phyloP scores from a whole-genome alignment of 495 filamentous ascomycete genomes.

The Hyphodiscus hymeniophilus region DNA sequence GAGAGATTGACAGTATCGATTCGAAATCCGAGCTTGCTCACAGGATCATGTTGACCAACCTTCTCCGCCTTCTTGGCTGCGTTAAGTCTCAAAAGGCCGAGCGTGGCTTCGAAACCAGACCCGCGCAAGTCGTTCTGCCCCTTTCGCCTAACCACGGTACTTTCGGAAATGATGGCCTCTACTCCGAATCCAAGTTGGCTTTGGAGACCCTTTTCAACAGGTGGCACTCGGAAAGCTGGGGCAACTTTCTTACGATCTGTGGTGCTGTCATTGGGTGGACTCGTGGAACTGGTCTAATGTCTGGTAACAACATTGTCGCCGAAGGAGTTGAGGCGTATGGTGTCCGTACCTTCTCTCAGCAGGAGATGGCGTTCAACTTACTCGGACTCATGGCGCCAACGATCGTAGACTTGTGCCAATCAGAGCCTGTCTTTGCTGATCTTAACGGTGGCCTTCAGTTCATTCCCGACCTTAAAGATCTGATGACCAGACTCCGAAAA shows the following conservation, averaged over 20 bases:
- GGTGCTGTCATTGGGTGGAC: slow-evolving; percentile 99
- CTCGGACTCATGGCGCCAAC: slow-evolving; percentile 92
- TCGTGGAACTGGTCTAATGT: slow-evolving; percentile 96
- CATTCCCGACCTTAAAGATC: slow-evolving; percentile 91
- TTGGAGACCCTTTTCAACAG: slow-evolving; percentile 97
- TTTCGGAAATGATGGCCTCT: slow-evolving; percentile 95
- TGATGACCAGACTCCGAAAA: slow-evolving; percentile 84
- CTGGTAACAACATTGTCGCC: slow-evolving; percentile 94
- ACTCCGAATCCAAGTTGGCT: slow-evolving; percentile 95
- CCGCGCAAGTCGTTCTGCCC: slow-evolving; percentile 92
- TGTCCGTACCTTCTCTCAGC: slow-evolving; percentile 96
- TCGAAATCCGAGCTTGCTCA: slow-evolving; percentile 97
- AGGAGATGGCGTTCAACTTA: slow-evolving; percentile 99
- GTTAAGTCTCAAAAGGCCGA: slow-evolving; percentile 85
- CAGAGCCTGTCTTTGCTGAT: slow-evolving; percentile 92
- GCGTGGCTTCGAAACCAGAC: slow-evolving; percentile 86
- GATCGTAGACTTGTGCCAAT: slow-evolving; percentile 92
- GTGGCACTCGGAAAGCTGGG: slow-evolving; percentile 97
- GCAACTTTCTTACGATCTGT: slow-evolving; percentile 95
- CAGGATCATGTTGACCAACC: slow-evolving; percentile 98
- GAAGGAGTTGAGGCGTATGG: slow-evolving; percentile 94
- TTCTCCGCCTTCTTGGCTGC: slow-evolving; percentile 79
- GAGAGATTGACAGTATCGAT: slow-evolving; percentile 95
- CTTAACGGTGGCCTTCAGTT: slow-evolving; percentile 96
- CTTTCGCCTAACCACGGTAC: slow-evolving; percentile 97